phyloP scores from a whole-genome alignment of 2,329 filamentous ascomycete species.

The Akanthomyces uredinophilus region DNA sequence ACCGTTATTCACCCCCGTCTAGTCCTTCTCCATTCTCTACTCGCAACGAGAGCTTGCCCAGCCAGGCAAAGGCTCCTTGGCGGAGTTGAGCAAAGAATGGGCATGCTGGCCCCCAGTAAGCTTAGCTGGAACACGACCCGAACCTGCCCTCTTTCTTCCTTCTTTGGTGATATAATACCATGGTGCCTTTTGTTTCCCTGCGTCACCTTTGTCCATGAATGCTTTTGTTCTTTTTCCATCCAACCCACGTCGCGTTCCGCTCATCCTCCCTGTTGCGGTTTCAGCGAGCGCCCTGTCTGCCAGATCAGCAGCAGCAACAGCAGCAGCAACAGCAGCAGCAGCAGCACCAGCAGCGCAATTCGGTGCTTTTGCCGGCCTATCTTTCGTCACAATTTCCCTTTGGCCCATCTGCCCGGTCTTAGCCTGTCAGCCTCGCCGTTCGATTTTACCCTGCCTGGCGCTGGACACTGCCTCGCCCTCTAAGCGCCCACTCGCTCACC shows the following conservation, averaged over 20 bases:
- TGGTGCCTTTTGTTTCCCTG: conserved; percentile 14
- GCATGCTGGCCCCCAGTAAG: conserved; percentile 13
- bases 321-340: conserved; percentile 4
- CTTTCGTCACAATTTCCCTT: background rate
- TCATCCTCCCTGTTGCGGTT: conserved; percentile 6
- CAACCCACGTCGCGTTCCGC: background rate
- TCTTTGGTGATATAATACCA: conserved; percentile 14
- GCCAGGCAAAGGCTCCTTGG: conserved; percentile 14
- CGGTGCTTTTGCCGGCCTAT: background rate
- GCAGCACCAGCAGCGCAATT: background rate
- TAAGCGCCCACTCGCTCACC: conserved; percentile 8
- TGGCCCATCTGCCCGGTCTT: background rate
- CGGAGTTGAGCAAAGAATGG: conserved; percentile 14
- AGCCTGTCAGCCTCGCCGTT: background rate
- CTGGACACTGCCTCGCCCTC: background rate
- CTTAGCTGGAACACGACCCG: conserved; percentile 12
- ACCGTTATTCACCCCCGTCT: conserved; percentile 10
- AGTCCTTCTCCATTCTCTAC: conserved; percentile 10
- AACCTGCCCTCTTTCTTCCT: conserved; percentile 13
- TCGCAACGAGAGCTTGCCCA: conserved; percentile 11
- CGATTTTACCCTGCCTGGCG: background rate
- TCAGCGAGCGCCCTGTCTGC: conserved; percentile 6
- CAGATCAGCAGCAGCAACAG: conserved; percentile 7
- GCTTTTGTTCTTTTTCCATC: conserved; percentile 14
- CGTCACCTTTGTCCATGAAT: conserved; percentile 15